Percentiles rank a stretch among this genome's conserved stretches.
Conservation (phyloP, 1,284 basidiomycete species). For the Trichosporon coremiiforme region DNA sequence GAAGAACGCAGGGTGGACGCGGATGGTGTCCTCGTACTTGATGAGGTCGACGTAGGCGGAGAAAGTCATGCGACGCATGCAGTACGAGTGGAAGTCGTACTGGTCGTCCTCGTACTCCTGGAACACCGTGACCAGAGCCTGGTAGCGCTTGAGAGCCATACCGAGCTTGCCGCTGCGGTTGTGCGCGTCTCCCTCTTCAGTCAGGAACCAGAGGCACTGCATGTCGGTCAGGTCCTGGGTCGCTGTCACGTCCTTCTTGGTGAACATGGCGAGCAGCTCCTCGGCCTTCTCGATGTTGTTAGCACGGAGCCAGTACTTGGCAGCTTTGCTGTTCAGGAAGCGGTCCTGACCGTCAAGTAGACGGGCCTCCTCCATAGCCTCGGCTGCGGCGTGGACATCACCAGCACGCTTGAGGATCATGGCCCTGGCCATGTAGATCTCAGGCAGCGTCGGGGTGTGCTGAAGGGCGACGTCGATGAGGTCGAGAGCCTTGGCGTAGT, state of each 20-base stretch:
- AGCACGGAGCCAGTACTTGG: conserved; percentile 85
- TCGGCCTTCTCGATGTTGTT: conserved; percentile 75
- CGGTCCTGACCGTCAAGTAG: conserved; percentile 91
- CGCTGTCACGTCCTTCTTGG: conserved; percentile 80
- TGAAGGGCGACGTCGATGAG: conserved; percentile 69
- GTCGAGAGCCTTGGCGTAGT: conserved; percentile 63
- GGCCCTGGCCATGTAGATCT: conserved; percentile 81
- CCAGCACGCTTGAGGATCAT: conserved; percentile 86
- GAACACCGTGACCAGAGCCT: conserved; percentile 72
- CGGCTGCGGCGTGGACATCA: conserved; percentile 73
- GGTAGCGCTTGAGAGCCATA: conserved; percentile 84
- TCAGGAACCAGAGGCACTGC: conserved; percentile 88
- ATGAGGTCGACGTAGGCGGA: conserved; percentile 80
- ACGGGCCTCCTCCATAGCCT: conserved; percentile 78
- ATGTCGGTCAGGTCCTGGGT: conserved; percentile 88
- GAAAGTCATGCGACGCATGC: conserved; percentile 84
- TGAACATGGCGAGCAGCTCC: conserved; percentile 76
- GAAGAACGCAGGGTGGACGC: conserved; percentile 74
- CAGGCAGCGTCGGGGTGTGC: conserved; percentile 93
- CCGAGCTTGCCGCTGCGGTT: conserved; percentile 68
- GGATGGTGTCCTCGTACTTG: conserved; percentile 77
- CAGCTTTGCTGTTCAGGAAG: conserved; percentile 91
- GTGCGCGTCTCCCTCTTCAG: conserved; percentile 78
- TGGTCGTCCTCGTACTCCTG: conserved; percentile 92
- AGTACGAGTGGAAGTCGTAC: conserved; percentile 97